phyloP scores from a whole-genome alignment of 768 basidiomycete genomes.

The Boletellus ananiceps region DNA sequence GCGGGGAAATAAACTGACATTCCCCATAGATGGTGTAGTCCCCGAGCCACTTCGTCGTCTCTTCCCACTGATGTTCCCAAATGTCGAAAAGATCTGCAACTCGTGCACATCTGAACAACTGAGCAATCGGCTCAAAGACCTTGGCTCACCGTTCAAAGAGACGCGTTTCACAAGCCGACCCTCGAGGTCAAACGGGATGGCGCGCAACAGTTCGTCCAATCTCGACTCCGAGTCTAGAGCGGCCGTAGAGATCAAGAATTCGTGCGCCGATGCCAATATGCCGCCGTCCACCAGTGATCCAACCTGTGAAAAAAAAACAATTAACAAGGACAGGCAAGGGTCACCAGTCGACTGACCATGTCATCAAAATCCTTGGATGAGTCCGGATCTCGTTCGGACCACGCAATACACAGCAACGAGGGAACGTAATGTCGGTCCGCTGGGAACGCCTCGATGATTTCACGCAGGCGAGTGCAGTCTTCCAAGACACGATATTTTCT shows the following conservation, averaged over 20 bases:
- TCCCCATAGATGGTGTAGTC: conserved; percentile 34
- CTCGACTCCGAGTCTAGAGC: conserved; percentile 57
- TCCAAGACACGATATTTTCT: conserved; percentile 71
- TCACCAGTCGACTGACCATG: conserved; percentile 45
- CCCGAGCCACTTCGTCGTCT: conserved; percentile 16
- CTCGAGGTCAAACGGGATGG: conserved; percentile 48
- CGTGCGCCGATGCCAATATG: conserved; percentile 36
- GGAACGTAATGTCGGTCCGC: conserved; percentile 56
- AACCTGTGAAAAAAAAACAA: conserved; percentile 37
- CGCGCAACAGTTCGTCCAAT: conserved; percentile 40
- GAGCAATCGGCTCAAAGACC: conserved; percentile 1
- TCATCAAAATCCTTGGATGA: conserved; percentile 47
- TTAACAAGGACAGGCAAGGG: conserved; percentile 1
- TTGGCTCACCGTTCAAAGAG: conserved; percentile 44
- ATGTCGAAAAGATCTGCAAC: conserved; percentile 23
- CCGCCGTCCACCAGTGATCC: conserved; percentile 44
- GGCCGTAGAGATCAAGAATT: conserved; percentile 47
- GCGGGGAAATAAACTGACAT: conserved; percentile 36
- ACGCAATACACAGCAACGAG: conserved; percentile 56
- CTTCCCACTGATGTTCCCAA: conserved; percentile 25
- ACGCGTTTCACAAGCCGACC: conserved; percentile 51
- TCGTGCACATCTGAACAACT: not conserved
- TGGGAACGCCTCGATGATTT: conserved; percentile 54
- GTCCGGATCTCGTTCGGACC: conserved; percentile 45
- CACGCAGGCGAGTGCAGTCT: conserved; percentile 66